Conservation (phyloP, 306 rosid genomes). For the Begonia loranthoides region DNA sequence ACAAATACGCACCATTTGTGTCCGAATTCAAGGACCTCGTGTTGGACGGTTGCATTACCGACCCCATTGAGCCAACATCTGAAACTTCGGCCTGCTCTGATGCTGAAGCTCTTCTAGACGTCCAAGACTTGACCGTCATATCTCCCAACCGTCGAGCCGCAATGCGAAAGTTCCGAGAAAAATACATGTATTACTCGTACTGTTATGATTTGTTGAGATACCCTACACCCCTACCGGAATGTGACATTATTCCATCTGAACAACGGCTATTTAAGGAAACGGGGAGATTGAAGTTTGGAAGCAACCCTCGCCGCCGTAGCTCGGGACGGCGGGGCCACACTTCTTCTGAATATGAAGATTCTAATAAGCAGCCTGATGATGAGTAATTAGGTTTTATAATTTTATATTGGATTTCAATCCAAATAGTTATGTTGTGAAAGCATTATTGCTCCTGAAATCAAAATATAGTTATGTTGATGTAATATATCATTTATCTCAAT, state of each 20-base stretch:
- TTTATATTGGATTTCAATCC: no score
- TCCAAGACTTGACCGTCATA: background rate
- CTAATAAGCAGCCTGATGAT: background rate
- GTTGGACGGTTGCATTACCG: background rate
- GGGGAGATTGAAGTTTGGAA: background rate
- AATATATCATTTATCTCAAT: no score
- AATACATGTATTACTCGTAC: background rate
- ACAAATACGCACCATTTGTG: conserved; percentile 77
- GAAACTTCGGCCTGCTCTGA: background rate
- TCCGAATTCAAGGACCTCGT: conserved; percentile 53
- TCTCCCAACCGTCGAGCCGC: background rate
- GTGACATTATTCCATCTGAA: background rate
- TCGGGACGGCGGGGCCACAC: background rate
- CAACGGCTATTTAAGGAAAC: background rate
- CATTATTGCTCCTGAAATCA: no score
- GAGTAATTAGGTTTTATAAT: no score
- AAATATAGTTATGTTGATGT: no score
- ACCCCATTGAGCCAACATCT: background rate
- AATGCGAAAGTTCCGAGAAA: background rate
- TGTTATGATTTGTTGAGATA: background rate
- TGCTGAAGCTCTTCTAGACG: background rate
- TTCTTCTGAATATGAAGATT: background rate
- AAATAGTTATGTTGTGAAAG: no score
- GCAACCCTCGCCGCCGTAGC: background rate
- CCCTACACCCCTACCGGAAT: background rate